Base-by-base conservation (phyloP, 495 filamentous ascomycete species). In the Talaromyces trachyspermus region DNA sequence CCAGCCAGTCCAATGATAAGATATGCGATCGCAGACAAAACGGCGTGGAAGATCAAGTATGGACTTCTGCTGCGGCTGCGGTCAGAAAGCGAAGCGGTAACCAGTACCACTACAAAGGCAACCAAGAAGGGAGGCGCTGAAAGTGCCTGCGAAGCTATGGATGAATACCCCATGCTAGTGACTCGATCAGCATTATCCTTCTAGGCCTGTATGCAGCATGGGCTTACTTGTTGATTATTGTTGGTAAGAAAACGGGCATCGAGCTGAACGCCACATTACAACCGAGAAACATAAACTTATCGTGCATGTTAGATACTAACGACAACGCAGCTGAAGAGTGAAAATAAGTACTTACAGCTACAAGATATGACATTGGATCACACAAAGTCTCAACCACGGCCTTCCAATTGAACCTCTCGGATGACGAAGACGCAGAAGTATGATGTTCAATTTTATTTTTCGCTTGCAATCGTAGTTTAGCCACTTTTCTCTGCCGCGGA, bases 341-440 rank as follows among this genome's bases (percentile, higher is more conserved):
- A 5, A 26, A 30, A 43, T 17, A 7, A 32, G 30, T n/a, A 63
- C 72, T 61, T 43, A 78, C 62, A 59, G 86, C 79, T 14, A 83
- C 83, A 10, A 88, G 69, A 60, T 85, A 89, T 33, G 76, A 74
- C 47, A 78, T 80, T 6, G 83, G 81, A 60, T 86, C 80, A n/a
- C 50, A 43, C 19, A 86, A 59, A 1, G 73, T 73, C 32, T 69
- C 65, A 15, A 72, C 51, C 25, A 82, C 72, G 27, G 80, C 72
- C n/a, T 52, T 52, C 69, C 71, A 72, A 26, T 78, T 63, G 22
- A 80, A 67, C 12, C 54, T 15, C 54, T 54, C 11, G 23, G 48
- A 9, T 50, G 18, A 15, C 32, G 27, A 11, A 43, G 40, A 32
- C 2, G 48, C 37, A 7, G 46, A 30, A 17, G 51, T 49, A 33